Evolutionary conservation across 2,329 filamentous ascomycete genomes (phyloP), one percentile per base, ranked within the genome.

Genomic region (Sclerotinia trifoliorum): DNA sequence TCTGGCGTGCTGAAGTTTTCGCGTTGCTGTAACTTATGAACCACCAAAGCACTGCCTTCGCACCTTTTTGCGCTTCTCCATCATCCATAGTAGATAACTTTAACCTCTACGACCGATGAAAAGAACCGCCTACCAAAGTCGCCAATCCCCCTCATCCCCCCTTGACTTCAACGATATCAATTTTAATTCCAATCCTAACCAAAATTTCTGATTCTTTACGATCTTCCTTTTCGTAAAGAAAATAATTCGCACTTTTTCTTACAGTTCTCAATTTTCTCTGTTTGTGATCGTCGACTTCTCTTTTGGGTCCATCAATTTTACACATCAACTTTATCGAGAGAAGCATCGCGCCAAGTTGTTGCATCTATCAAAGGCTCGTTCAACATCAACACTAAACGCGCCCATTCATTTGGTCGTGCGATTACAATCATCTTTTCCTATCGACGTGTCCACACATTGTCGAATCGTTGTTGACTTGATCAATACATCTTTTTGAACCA

Each of bases 311-410:
- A 68, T 64, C 66, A 29, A 64, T 51, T 48, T 54, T 54, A 24
- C 29, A 24, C 29, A 55, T 65, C 62, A 64, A 55, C 66, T 54
- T 44, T 63, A 68, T 68, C 66, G 42, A 68, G 39, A 57, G 66
- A 63, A 68, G 72, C 70, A 70, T 75, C 76, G 76, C 76, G 76
- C 75, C 74, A 76, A 77, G 73, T 71, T 69, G 65, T 58, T 73
- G 69, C 71, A 75, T 73, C 72, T 74, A 70, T 58, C 68, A 72
- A 74, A 75, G 76, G 71, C 67, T 70, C 67, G 46, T 74, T 69
- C 51, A 74, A 60, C 72, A 74, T 77, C 75, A 73, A 74, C 73
- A 74, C 70, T 51, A 62, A 68, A 76, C 76, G 75, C 76, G 76
- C 72, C 68, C 39, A 64, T 68, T 55, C 68, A 57, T 72, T 61